Base-by-base conservation (phyloP, 2,329 filamentous ascomycete genomes). In the Verticillium nonalfalfae region DNA sequence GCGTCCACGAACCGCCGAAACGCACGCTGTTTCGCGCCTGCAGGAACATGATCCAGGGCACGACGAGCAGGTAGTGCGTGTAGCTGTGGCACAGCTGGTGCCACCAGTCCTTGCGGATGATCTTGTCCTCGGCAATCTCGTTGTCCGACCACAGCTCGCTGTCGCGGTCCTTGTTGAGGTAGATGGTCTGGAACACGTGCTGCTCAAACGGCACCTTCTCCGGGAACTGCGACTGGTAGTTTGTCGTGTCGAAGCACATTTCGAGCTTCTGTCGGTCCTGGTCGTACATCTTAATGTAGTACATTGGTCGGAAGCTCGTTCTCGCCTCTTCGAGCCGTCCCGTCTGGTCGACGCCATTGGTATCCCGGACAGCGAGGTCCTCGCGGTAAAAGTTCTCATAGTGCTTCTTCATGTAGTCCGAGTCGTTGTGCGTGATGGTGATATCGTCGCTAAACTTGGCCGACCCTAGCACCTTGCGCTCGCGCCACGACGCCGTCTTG, bases 171-270 rank as follows among this genome's bases (percentile, higher is more conserved):
- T 83, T 83, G 71, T 86, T 86, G 1, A 87, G 75, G 65, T 82
- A 86, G 62, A 87, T 87, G 0, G 84, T 75, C 63, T 65, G 63
- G 57, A 65, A 65, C 4, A 74, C 70, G 60, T 74, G 74, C 62
- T 71, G 69, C 64, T 75, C 71, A 50, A 75, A 76, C 0, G 74
- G 72, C 1, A 75, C 73, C 21, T 68, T 65, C 36, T 71, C 73
- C 1, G 85, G 83, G 68, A 90, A 89, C 68, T 90, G 88, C 35
- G 84, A 79, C 69, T 90, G 88, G 73, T 90, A 90, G 70, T 89
- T 88, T 7, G 85, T 86, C 71, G 85, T 87, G 72, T 90, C 86
- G 71, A 90, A 90, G 67, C 82, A 86, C 84, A 86, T 86, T 70
- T 86, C 85, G 2, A 87, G 78, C 69, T 85, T 85, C 9, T 76